phyloP scores from a whole-genome alignment of 116 monocot species.

The Trichopus zeylanicus region DNA sequence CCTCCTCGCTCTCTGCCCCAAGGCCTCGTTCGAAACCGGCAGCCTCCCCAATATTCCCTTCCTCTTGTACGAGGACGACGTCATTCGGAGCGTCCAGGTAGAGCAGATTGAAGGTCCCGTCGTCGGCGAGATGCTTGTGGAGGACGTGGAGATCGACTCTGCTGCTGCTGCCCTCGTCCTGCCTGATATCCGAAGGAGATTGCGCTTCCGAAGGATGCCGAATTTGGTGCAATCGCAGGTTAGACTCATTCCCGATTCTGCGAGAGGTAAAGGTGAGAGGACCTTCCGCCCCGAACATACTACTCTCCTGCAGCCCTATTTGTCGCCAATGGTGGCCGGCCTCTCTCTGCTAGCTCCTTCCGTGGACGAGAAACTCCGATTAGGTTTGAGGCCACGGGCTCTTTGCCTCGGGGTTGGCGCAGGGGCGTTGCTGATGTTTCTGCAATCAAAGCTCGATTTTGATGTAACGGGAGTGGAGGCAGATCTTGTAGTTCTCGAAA shows the following conservation, averaged over 20 bases:
- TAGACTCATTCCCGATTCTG: constrained; percentile 20
- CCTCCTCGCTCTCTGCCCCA: constrained; percentile 66
- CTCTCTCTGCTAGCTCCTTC: constrained; percentile 27
- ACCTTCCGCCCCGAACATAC: constrained; percentile 10
- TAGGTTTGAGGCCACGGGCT: constrained; percentile 23
- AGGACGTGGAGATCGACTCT: constrained; percentile 61
- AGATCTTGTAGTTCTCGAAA: constrained; percentile 46
- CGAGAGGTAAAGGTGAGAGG: neutral
- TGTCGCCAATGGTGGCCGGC: constrained; percentile 60
- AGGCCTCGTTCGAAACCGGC: constrained; percentile 17
- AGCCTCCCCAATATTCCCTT: constrained; percentile 51
- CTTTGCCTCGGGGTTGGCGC: constrained; percentile 84
- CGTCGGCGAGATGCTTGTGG: constrained; percentile 72
- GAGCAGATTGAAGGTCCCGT: constrained; percentile 37
- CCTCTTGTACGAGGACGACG: constrained; percentile 63
- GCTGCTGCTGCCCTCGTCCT: too few relatives aligned
- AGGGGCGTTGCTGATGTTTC: constrained; percentile 48
- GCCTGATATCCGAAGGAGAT: constrained; percentile 37
- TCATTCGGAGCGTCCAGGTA: constrained; percentile 27
- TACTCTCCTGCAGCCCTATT: constrained; percentile 65
- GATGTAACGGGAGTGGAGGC: constrained; percentile 69
- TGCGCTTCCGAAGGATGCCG: constrained; percentile 81
- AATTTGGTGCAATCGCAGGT: constrained; percentile 82
- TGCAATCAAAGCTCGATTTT: constrained; percentile 43
- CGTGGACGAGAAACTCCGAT: constrained; percentile 9